phyloP scores from a whole-genome alignment of 2,329 filamentous ascomycete species.

The Alternaria gansuensis region DNA sequence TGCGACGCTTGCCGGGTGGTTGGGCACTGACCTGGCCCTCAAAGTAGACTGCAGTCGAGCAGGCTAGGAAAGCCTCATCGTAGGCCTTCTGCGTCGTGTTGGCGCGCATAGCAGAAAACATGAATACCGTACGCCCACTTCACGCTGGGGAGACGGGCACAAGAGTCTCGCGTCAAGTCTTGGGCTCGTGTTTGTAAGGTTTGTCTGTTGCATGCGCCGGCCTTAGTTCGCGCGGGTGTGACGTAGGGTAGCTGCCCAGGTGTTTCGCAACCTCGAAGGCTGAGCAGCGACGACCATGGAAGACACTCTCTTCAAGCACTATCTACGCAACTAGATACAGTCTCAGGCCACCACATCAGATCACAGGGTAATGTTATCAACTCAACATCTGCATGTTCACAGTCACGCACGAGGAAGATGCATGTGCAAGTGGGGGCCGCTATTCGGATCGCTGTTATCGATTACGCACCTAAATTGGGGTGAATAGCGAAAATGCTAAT shows the following conservation, averaged over 20 bases:
- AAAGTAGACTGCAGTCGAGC: conserved; percentile 95
- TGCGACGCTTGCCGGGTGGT: conserved; percentile 2
- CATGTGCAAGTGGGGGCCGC: conserved; percentile 34
- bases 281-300: conserved; percentile 28
- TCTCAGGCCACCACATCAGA: conserved; percentile 3
- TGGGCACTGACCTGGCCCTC: conserved; percentile 76
- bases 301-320: conserved; percentile 21
- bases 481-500: conserved; percentile 2
- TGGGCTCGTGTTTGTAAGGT: conserved; percentile 31
- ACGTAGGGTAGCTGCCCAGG: conserved; percentile 45
- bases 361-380: background rate
- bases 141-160: conserved; percentile 50
- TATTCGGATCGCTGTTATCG: conserved; percentile 39
- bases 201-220: conserved; percentile 33
- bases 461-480: conserved; percentile 40
- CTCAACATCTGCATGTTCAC: conserved; percentile 4
- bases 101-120: conserved; percentile 57
- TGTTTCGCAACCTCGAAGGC: conserved; percentile 25
- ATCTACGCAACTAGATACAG: conserved; percentile 16
- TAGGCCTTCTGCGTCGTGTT: conserved; percentile 93
- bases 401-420: conserved; percentile 18
- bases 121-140: conserved; percentile 14
- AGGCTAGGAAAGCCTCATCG: conserved; percentile 93
- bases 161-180: conserved; percentile 20
- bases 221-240: conserved; percentile 40